Conservation (phyloP, 176 grass and related monocot genomes). For the Chrysopogon serrulatus region DNA sequence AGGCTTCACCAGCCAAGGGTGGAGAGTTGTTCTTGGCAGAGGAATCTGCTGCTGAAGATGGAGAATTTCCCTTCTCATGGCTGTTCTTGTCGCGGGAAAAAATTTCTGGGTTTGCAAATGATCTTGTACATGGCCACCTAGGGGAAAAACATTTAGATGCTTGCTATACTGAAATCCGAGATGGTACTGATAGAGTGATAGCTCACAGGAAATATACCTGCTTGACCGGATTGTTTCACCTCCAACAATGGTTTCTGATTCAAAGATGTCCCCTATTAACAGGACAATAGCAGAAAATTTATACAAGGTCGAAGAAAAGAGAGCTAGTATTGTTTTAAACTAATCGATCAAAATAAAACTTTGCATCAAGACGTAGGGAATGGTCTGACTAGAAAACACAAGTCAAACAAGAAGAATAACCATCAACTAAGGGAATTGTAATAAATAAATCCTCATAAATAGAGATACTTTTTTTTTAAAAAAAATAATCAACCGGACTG, state of each 20-base stretch:
- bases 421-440: background rate
- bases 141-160: background rate
- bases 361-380: background rate
- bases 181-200: background rate
- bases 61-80: slow-evolving; percentile 34
- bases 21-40: slow-evolving; percentile 35
- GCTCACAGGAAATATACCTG: slow-evolving; percentile 31
- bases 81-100: slow-evolving; percentile 36
- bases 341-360: background rate
- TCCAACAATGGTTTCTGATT: slow-evolving; percentile 49
- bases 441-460: background rate
- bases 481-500: background rate
- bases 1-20: slow-evolving; percentile 41
- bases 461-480: background rate
- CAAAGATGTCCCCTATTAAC: slow-evolving; percentile 57
- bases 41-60: slow-evolving; percentile 30
- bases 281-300: background rate
- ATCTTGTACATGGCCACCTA: slow-evolving; percentile 75
- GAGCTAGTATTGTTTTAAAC: background rate
- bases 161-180: slow-evolving; percentile 12
- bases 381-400: background rate
- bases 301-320: slow-evolving; percentile 3
- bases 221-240: slow-evolving; percentile 58
- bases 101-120: slow-evolving; percentile 43
- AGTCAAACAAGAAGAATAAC: background rate